Conservation (phyloP, 306 rosid genomes). For the Cucurbita argyrosperma region DNA sequence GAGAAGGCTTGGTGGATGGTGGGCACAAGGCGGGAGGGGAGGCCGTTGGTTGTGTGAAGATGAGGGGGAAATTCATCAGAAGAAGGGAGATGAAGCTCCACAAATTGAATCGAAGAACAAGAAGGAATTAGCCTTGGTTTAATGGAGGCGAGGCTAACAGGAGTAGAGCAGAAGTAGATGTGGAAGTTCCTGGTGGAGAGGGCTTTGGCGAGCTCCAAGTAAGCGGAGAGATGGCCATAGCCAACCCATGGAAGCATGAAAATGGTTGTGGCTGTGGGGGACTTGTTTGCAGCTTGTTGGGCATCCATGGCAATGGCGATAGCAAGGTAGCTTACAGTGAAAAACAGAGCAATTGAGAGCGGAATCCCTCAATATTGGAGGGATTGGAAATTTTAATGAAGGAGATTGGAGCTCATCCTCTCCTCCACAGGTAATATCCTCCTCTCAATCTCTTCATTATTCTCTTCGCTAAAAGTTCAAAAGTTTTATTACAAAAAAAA, state of each 20-base stretch:
- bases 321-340: too few relatives aligned
- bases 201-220: background rate
- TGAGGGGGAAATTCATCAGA: conserved; percentile 12
- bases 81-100: background rate
- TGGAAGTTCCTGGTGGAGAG: background rate
- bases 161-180: conserved; percentile 2
- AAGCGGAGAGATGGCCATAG: background rate
- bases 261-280: background rate
- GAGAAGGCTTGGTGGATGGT: conserved; percentile 14
- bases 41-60: conserved; percentile 17
- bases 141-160: background rate
- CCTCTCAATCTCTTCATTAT: too few relatives aligned
- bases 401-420: too few relatives aligned
- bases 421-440: too few relatives aligned
- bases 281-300: background rate
- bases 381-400: too few relatives aligned
- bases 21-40: conserved; percentile 16
- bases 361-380: too few relatives aligned
- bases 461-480: too few relatives aligned
- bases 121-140: background rate
- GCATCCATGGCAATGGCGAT: background rate
- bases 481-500: too few relatives aligned
- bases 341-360: too few relatives aligned
- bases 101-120: background rate
- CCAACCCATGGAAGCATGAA: conserved; percentile 4